Conservation (phyloP, 2,329 filamentous ascomycete genomes). For the Hymenoscyphus scutula region DNA sequence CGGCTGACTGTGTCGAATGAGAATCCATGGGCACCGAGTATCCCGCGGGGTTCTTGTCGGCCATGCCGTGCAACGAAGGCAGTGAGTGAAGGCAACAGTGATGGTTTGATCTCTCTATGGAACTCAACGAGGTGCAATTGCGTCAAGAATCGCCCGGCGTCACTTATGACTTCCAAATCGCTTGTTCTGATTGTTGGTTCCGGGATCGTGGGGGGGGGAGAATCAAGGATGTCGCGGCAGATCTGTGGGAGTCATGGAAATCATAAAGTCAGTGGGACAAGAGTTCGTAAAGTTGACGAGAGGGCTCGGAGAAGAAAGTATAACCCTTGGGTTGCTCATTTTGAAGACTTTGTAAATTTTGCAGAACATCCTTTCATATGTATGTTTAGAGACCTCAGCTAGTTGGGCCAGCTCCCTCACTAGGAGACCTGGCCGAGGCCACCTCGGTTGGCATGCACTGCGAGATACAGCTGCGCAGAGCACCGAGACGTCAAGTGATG, state of each 20-base stretch:
- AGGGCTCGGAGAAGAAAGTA: background rate
- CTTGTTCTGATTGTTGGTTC: background rate
- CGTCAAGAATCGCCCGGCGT: conserved; percentile 3
- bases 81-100: background rate
- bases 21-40: background rate
- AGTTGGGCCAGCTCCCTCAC: background rate
- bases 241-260: background rate
- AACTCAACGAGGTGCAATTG: background rate
- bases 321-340: background rate
- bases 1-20: conserved; percentile 22
- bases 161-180: background rate
- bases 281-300: background rate
- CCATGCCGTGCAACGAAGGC: background rate
- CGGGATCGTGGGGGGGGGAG: background rate
- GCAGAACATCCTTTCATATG: background rate
- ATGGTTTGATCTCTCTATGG: background rate
- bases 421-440: background rate
- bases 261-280: background rate
- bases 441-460: background rate
- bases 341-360: background rate
- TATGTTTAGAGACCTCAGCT: conserved; percentile 1
- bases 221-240: background rate
- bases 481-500: background rate
- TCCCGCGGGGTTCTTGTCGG: background rate
- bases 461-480: conserved; percentile 3